Percentiles rank a stretch among this genome's conserved stretches.
These are phyloP conservation scores for Cladosporium austrohemisphaericum DNA, from an alignment of 2,329 filamentous ascomycete species.

Conservation along the genomic window DNA sequence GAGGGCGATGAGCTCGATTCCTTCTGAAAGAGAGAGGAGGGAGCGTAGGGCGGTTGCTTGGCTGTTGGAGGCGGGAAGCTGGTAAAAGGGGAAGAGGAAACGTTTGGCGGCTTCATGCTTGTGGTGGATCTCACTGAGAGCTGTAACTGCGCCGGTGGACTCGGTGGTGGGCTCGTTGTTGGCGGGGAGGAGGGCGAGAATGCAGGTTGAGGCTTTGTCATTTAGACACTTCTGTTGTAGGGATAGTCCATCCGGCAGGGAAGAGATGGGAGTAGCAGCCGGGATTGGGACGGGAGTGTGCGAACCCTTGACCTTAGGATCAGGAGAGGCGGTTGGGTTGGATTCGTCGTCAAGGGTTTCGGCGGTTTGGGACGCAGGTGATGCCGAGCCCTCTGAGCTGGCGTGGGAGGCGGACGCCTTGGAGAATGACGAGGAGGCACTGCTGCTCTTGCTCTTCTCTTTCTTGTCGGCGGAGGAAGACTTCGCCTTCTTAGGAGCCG, in stretches of 20 bases:
- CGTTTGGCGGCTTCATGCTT: slow-evolving; percentile 66
- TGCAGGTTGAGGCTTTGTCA: slow-evolving; percentile 73
- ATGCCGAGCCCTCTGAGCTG: slow-evolving; percentile 46
- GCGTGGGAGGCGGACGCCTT: slow-evolving; percentile 51
- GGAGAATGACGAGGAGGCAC: slow-evolving; percentile 47
- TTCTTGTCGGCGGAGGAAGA: slow-evolving; percentile 43
- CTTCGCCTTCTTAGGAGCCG: slow-evolving; percentile 49
- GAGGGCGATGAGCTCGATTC: slow-evolving; percentile 71
- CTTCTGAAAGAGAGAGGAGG: slow-evolving; percentile 57
- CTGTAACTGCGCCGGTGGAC: slow-evolving; percentile 45
- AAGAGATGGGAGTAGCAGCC: slow-evolving; percentile 57
- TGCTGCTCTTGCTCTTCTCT: slow-evolving; percentile 41
- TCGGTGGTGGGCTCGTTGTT: slow-evolving; percentile 41
- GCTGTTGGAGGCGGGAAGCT: slow-evolving; percentile 62
- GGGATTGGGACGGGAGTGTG: slow-evolving; percentile 50
- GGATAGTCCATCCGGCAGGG: slow-evolving; percentile 60
- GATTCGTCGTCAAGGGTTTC: slow-evolving; percentile 48
- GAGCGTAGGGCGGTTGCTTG: slow-evolving; percentile 54
- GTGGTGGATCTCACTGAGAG: slow-evolving; percentile 68
- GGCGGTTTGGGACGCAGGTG: slow-evolving; percentile 47
- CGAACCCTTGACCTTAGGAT: slow-evolving; percentile 44
- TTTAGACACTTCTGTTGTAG: slow-evolving; percentile 70
- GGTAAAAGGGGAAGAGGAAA: slow-evolving; percentile 78
- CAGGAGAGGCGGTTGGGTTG: slow-evolving; percentile 53
- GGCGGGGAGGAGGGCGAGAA: slow-evolving; percentile 69